A percentile compares a stretch with the other conserved stretches of the same genome.
These are phyloP conservation scores for Coleophoma crateriformis DNA, from an alignment of 2,329 filamentous ascomycete species.

Conservation along the genomic window DNA sequence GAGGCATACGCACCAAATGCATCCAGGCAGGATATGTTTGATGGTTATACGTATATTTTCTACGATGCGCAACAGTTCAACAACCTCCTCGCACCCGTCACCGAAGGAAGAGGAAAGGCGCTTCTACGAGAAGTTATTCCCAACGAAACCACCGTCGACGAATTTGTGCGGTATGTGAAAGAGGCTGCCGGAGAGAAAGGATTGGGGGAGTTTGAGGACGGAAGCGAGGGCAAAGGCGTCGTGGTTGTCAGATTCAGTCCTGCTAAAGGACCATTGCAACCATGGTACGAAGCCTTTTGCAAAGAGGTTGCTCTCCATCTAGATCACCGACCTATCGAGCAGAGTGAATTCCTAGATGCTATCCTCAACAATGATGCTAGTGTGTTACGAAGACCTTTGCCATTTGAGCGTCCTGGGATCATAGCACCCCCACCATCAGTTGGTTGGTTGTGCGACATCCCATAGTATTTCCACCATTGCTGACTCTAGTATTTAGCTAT, in stretches of 20 bases:
- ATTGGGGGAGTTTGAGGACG: slow-evolving; percentile 56
- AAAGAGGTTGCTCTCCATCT: slow-evolving; percentile 64
- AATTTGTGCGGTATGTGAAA: slow-evolving; percentile 75
- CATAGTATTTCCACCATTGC: not conserved
- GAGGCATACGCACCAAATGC: slow-evolving; percentile 68
- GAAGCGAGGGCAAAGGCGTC: slow-evolving; percentile 62
- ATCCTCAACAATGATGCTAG: slow-evolving; percentile 77
- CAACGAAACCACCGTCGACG: slow-evolving; percentile 61
- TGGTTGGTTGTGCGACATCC: slow-evolving; percentile 12
- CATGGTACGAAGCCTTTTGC: slow-evolving; percentile 66
- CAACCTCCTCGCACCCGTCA: slow-evolving; percentile 68
- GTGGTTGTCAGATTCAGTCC: slow-evolving; percentile 71
- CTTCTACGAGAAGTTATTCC: slow-evolving; percentile 57
- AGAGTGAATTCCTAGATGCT: slow-evolving; percentile 87
- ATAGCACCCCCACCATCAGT: slow-evolving; percentile 20
- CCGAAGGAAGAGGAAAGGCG: slow-evolving; percentile 77
- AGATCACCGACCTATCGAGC: slow-evolving; percentile 78
- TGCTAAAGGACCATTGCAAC: slow-evolving; percentile 45
- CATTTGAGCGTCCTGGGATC: slow-evolving; percentile 36
- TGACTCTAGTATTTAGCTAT: slow-evolving; percentile 7
- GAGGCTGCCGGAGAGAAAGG: slow-evolving; percentile 70
- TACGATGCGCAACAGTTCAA: slow-evolving; percentile 71
- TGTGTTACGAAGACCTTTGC: slow-evolving; percentile 62
- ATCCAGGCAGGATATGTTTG: slow-evolving; percentile 66
- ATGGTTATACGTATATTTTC: slow-evolving; percentile 86